Base-by-base conservation (phyloP, 108 stramenopile species). In the Cyclostephanos tholiformis region DNA sequence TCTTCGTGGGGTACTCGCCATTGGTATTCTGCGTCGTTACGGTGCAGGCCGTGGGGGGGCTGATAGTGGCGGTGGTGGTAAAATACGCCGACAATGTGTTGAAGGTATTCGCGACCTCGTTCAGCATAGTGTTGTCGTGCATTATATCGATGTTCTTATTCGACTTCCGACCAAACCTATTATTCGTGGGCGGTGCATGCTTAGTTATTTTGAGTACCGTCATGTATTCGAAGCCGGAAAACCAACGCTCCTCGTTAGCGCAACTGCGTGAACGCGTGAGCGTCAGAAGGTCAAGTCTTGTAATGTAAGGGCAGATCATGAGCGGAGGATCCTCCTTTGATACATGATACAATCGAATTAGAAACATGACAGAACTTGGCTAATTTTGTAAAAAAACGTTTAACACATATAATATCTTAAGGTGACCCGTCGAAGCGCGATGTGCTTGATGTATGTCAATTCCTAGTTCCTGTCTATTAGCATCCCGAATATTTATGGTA, bases 51-150 rank as follows among this genome's bases (percentile, higher is more conserved):
- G 89, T 89, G 9, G 99, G 99, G 8, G 99, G 98, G 9, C 79
- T 99, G 52, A 92, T 99, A 38, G 97, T 98, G 57, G 98, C 97
- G 9, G 92, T 97, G 8, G 97, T 98, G 19, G 95, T 97, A 13
- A 97, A 97, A 80, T 97, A 98, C 76, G 96, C 98, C 13, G 97
- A 98, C 87, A 98, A 97, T 78, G 97, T 98, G 11, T 68, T 97
- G 70, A 98, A 98, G 71, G 92, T 93, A 16, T 99, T 98, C 79
- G 99, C 97, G 2, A 91, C 96, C 1, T 94, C 96, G 6, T 93
- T 99, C 57, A 88, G 89, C 60, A 99, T 99, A 35, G 70, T 99
- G 19, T 74, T 94, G n/a, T 88, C 92, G 26, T 95, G 94, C 72
- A 68, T 97, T 22, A 69, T 99, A 46, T 96, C 94, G 53, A 84